These are phyloP conservation scores for Capronia americana DNA, from an alignment of 2,329 filamentous ascomycete species.

Conservation along the genomic window DNA sequence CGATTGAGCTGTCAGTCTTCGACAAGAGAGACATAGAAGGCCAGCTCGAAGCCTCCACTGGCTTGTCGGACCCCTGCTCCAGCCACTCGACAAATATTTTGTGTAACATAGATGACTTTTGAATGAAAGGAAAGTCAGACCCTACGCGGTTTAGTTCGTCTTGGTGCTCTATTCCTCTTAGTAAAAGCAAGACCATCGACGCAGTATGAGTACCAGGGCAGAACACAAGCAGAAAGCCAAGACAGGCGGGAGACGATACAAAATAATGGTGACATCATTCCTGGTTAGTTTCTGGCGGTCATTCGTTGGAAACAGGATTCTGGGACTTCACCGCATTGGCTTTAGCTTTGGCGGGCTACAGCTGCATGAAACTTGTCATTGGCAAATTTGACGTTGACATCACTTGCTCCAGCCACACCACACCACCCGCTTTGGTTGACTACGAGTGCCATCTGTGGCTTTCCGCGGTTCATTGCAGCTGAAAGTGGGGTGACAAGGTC, in stretches of 20 bases:
- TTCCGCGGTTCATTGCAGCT: not conserved
- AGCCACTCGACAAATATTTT: slow-evolving; percentile 9
- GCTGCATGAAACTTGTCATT: slow-evolving; percentile 4
- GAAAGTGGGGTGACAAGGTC: not conserved
- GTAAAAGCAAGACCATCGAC: not conserved
- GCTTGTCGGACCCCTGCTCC: not conserved
- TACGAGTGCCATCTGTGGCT: not conserved
- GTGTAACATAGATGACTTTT: slow-evolving; percentile 17
- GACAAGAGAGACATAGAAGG: not conserved
- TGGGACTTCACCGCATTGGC: not conserved
- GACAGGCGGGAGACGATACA: no score
- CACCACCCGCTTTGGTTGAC: not conserved
- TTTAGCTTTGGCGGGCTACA: not conserved
- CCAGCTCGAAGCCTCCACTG: not conserved
- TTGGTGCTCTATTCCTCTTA: not conserved
- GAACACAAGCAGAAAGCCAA: no score
- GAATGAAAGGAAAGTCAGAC: slow-evolving; percentile 9
- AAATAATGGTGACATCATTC: not conserved
- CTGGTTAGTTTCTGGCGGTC: not conserved
- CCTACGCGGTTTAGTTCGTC: not conserved
- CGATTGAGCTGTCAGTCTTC: not conserved
- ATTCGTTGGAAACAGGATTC: not conserved
- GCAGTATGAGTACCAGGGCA: no score
- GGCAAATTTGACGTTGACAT: not conserved
- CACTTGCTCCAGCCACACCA: not conserved